Base-by-base conservation (phyloP, 352 stramenopile species). In the Phytophthora rubi region DNA sequence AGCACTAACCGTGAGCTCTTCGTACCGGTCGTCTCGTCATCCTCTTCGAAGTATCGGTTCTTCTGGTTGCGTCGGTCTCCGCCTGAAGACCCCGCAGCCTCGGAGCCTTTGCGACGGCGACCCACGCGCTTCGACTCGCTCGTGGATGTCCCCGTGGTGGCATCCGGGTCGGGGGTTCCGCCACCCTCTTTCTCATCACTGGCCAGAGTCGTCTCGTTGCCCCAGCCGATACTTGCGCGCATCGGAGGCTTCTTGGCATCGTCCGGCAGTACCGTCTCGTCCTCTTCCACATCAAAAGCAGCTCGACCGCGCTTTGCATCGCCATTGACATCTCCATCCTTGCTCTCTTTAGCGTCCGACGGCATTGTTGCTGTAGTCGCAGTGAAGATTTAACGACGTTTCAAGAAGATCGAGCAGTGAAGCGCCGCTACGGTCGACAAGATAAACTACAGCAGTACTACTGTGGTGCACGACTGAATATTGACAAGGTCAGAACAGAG, bases 11-110 rank as follows among this genome's bases (percentile, higher is more conserved):
- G 35, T 13, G 13, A 16, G 9, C 9, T 6, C 4, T 59, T 30
- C 44, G 7, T 66, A 87, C 86, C 83, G 15, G 77, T 92, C 0
- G 77, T 80, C 48, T 91, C 83, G 30, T 81, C 71, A 39, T 91
- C 86, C 16, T 93, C 86, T 60, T 92, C 86, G 42, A 93, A 93
- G 58, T 93, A 84, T 10, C 81, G 81, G 55, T 91, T 92, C 69
- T 88, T 91, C 57, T 88, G 86, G 60, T 76, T 78, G 28, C 82
- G 79, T 2, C 48, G 70, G 16, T 75, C 54, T 1, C 49, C 60
- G n/a, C 63, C 55, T 16, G 61, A 53, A 30, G 56, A 42, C 2
- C 47, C 49, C 30, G 56, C 21, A 39, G 65, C 53, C 16, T 90
- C 83, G 1, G 80, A 78, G 6, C 83, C 86, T 59, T 91, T 90